These are phyloP conservation scores for Yarrowia porcina DNA, from an alignment of 805 yeast species.

Conservation along the genomic window DNA sequence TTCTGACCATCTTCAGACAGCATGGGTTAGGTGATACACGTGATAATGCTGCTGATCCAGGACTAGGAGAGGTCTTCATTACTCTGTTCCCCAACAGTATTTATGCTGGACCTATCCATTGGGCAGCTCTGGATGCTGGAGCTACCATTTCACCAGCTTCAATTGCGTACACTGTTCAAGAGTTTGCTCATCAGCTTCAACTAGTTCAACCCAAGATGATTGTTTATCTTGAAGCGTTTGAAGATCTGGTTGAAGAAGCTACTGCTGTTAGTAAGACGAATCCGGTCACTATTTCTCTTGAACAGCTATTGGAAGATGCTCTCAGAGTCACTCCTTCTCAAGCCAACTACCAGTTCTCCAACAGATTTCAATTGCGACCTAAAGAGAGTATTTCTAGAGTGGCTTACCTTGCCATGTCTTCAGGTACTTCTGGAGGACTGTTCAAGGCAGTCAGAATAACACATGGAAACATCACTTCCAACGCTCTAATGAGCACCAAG, in stretches of 20 bases:
- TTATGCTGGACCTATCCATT: constrained; percentile 4
- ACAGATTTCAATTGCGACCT: background rate
- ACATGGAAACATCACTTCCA: constrained; percentile 51
- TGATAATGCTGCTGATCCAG: background rate
- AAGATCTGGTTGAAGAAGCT: background rate
- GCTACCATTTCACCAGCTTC: background rate
- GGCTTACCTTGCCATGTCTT: constrained; percentile 37
- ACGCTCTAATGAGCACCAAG: constrained; percentile 42
- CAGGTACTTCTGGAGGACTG: constrained; percentile 55
- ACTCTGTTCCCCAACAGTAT: constrained; percentile 3
- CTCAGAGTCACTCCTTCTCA: background rate
- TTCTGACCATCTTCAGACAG: background rate
- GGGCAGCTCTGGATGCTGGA: constrained; percentile 10
- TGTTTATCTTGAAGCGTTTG: background rate
- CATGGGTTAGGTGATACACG: background rate
- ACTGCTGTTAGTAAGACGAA: background rate
- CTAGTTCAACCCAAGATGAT: background rate
- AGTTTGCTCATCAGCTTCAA: background rate
- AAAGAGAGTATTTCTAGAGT: background rate
- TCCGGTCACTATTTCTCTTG: background rate
- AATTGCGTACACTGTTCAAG: background rate
- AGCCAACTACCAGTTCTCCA: background rate
- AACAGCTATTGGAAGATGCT: background rate
- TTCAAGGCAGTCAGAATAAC: constrained; percentile 67
- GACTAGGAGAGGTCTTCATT: background rate